Percentiles rank a stretch among this genome's conserved stretches.
Evolutionary conservation across 2,329 filamentous ascomycete genomes (phyloP).

Genomic region (Teratosphaeria zuluensis): DNA sequence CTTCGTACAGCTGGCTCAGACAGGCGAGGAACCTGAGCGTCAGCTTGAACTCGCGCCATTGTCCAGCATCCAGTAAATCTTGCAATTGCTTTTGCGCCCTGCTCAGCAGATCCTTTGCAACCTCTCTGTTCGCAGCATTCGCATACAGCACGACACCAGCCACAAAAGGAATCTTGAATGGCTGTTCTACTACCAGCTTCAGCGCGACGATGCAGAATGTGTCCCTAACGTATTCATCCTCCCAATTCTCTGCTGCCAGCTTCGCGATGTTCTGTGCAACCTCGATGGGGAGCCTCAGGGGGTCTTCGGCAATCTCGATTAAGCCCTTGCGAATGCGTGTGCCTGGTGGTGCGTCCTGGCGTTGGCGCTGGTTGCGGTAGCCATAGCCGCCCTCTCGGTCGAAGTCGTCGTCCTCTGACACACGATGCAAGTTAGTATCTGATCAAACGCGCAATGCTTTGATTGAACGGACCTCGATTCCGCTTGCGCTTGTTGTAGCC

Average conservation of each 20-base stretch:
- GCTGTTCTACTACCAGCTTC: conserved; percentile 80
- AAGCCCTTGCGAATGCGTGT: conserved; percentile 69
- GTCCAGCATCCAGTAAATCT: conserved; percentile 57
- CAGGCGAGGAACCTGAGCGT: conserved; percentile 82
- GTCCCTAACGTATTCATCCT: conserved; percentile 67
- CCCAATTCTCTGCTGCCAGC: conserved; percentile 70
- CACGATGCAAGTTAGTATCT: neutral
- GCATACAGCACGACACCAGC: conserved; percentile 71
- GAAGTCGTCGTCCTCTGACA: conserved; percentile 63
- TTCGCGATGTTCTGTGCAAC: conserved; percentile 67
- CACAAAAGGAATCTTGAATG: conserved; percentile 93
- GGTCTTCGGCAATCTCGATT: conserved; percentile 71
- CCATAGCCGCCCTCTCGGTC: conserved; percentile 46
- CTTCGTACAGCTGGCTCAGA: conserved; percentile 68
- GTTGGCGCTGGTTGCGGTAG: conserved; percentile 60
- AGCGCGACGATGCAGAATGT: conserved; percentile 64
- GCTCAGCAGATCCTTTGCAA: conserved; percentile 60
- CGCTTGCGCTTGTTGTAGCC: conserved; percentile 56
- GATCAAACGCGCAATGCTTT: neutral
- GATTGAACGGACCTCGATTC: conserved; percentile 57
- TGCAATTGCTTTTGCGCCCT: conserved; percentile 55
- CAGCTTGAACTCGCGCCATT: conserved; percentile 88
- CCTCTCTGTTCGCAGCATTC: conserved; percentile 67
- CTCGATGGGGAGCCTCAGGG: conserved; percentile 67
- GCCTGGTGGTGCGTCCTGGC: conserved; percentile 55